A percentile compares a stretch with the other conserved stretches of the same genome.
Evolutionary conservation across 179 eudicot species (phyloP).

Genomic region (Actinidia chinensis): DNA sequence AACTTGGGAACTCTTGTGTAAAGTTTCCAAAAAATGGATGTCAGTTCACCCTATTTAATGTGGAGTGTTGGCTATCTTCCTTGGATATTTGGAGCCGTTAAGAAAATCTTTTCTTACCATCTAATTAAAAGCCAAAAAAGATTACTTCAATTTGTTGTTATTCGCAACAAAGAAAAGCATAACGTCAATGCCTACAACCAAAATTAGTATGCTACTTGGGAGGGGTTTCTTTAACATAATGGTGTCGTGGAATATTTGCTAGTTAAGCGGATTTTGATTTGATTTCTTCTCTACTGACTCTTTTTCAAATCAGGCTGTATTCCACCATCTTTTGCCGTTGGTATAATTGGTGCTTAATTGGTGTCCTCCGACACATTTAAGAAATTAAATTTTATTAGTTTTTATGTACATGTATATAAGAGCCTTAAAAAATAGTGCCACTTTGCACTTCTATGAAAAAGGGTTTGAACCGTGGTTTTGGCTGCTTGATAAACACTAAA

Average conservation of each 20-base stretch:
- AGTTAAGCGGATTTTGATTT: background rate
- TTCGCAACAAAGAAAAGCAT: no score
- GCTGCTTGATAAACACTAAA: no score
- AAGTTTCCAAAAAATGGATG: background rate
- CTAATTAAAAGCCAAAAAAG: no score
- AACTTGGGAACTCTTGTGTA: background rate
- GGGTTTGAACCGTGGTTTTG: no score
- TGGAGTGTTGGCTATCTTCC: no score
- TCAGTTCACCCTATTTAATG: background rate
- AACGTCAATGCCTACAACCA: background rate
- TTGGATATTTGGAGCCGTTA: background rate
- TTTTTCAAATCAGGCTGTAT: background rate
- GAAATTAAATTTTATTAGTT: no score
- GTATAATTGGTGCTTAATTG: background rate
- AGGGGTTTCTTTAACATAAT: background rate
- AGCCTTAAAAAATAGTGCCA: no score
- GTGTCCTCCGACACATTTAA: no score
- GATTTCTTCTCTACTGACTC: background rate
- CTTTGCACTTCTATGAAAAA: no score
- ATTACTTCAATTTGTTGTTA: no score
- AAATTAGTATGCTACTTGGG: background rate
- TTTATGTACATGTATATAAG: no score
- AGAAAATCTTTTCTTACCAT: background rate
- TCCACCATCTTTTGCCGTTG: background rate
- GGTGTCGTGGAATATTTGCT: background rate